Conservation (phyloP, 1,139 yeast species). For the Suhomyces choctaworum region DNA sequence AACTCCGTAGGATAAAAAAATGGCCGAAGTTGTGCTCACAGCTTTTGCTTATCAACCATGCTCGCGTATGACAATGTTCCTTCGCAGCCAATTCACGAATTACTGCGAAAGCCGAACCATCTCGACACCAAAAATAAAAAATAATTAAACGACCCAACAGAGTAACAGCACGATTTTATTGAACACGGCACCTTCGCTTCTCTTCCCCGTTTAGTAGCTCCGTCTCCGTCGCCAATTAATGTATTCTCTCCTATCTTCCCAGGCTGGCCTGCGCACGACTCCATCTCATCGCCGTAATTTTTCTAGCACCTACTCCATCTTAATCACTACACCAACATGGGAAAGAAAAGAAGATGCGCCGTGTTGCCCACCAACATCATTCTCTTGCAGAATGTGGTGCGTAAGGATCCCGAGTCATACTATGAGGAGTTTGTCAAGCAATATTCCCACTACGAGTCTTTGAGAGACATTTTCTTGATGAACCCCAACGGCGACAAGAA, state of each 20-base stretch:
- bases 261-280: conserved; percentile 10
- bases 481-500: conserved; percentile 65
- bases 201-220: too few relatives aligned
- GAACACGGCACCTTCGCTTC: too few relatives aligned
- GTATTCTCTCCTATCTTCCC: too few relatives aligned
- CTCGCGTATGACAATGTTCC: too few relatives aligned
- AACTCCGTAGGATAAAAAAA: too few relatives aligned
- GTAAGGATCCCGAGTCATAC: conserved; percentile 91
- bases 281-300: conserved; percentile 6
- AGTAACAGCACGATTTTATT: too few relatives aligned
- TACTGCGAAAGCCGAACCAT: too few relatives aligned
- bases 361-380: conserved; percentile 89
- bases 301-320: conserved; percentile 1
- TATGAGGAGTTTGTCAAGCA: conserved; percentile 92
- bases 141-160: too few relatives aligned
- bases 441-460: conserved; percentile 86
- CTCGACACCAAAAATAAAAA: too few relatives aligned
- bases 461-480: conserved; percentile 78
- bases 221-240: too few relatives aligned
- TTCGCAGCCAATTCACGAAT: conserved; percentile 1
- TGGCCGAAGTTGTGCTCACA: too few relatives aligned
- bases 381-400: conserved; percentile 83
- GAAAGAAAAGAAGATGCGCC: conserved; percentile 86
- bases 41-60: too few relatives aligned
- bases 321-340: conserved; percentile 49